Base-by-base conservation (phyloP, 768 basidiomycete genomes). In the Calocera viscosa region DNA sequence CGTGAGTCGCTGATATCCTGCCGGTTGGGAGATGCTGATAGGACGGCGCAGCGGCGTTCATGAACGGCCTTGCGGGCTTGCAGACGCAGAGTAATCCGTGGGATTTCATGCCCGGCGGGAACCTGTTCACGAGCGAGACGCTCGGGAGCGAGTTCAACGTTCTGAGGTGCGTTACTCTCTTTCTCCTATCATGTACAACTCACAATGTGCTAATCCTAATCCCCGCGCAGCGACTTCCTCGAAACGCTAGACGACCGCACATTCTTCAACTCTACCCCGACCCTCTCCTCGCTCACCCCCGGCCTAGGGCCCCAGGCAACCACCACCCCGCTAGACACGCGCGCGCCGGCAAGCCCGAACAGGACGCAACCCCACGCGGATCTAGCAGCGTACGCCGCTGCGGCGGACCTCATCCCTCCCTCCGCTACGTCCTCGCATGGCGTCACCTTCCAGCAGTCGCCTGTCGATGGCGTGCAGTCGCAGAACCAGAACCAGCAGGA, bases 161-260 rank as follows among this genome's bases (percentile, higher is more conserved):
- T 49, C 82, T 91, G 65, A 88, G 86, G 87, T 88, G 76, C 69
- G 84, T 80, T 22, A 64, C 63, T 1, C 60, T 65, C 19, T 49
- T 67, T 17, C 69, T 68, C 3, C 64, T 70, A 14, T 68, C 67
- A 43, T 69, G 66, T 70, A 66, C 65, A 0, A 33, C 30, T 11
- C 65, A 66, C 0, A 68, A 69, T 43, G n/a, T n/a, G n/a, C n/a
- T n/a, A n/a, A n/a, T n/a, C n/a, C 68, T 68, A 14, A 63, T 1
- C 8, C 8, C 16, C 32, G 47, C 24, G 49, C n/a, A 93, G 91
- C 35, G 91, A 94, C 72, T 94, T 93, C 75, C 81, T 94, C 28
- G 90, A 92, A 74, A 90, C 90, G 0, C 81, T 94, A 10, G 90
- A 92, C 75, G 90, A 94, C 65, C 85, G 86, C 1, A 82, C 88